Conservation (phyloP, 805 yeast species). For the Ogataea siamensis region DNA sequence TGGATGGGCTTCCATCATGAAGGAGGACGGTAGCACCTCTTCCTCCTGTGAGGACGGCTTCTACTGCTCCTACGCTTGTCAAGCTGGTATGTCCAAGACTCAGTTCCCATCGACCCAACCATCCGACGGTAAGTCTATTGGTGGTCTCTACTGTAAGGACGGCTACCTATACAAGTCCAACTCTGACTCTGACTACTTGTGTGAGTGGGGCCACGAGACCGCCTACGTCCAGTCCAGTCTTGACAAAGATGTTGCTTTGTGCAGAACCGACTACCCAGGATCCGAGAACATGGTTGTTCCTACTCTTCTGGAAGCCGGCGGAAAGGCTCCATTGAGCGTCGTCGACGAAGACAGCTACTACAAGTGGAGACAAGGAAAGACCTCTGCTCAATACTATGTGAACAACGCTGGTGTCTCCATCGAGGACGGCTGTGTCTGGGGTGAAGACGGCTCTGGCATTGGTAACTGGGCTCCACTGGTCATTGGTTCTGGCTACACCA, state of each 20-base stretch:
- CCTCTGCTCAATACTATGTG: constrained; percentile 96
- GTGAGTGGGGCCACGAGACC: constrained; percentile 80
- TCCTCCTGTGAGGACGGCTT: constrained; percentile 80
- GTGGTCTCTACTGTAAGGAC: constrained; percentile 83
- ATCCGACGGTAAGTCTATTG: constrained; percentile 82
- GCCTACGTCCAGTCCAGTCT: constrained; percentile 70
- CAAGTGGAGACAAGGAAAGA: constrained; percentile 74
- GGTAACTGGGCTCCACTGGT: constrained; percentile 99
- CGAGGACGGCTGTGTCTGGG: constrained; percentile 96
- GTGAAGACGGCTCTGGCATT: constrained; percentile 67
- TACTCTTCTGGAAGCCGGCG: constrained; percentile 73
- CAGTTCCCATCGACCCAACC: constrained; percentile 96
- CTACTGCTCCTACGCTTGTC: constrained; percentile 97
- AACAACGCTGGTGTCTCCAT: constrained; percentile 91
- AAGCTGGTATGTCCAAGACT: constrained; percentile 98
- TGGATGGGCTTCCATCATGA: constrained; percentile 46
- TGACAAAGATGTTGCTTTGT: constrained; percentile 70
- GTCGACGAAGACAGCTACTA: constrained; percentile 78
- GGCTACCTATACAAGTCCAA: constrained; percentile 86
- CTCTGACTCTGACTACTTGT: constrained; percentile 61
- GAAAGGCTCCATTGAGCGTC: constrained; percentile 64
- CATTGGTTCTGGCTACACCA: constrained; percentile 86
- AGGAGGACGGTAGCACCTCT: constrained; percentile 56
- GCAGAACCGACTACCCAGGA: constrained; percentile 99
- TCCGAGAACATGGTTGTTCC: constrained; percentile 98